phyloP scores from a whole-genome alignment of 2,329 filamentous ascomycete species.

The Apiospora marii region DNA sequence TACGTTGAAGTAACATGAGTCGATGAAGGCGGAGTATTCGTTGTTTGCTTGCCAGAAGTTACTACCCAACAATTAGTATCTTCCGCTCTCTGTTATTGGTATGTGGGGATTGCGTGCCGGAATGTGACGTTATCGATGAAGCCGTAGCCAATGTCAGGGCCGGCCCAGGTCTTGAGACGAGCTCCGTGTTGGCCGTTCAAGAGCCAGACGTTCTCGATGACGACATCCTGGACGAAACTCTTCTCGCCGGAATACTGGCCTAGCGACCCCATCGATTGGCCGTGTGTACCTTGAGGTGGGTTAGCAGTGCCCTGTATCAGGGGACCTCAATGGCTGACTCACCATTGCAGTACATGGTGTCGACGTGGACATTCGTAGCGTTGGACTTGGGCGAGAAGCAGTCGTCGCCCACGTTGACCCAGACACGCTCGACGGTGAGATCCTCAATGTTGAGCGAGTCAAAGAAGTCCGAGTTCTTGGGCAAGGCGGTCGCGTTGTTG shows the following conservation, averaged over 20 bases:
- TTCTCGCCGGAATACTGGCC: conserved; percentile 64
- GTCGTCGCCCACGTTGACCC: conserved; percentile 65
- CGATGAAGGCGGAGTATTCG: conserved; percentile 64
- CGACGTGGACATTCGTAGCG: conserved; percentile 63
- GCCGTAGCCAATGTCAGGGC: conserved; percentile 63
- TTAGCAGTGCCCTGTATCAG: not conserved
- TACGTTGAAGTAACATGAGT: conserved; percentile 70
- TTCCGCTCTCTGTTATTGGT: no score
- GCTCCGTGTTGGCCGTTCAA: conserved; percentile 61
- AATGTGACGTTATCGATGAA: conserved; percentile 70
- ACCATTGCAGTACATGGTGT: conserved; percentile 67
- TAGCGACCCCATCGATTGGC: conserved; percentile 65
- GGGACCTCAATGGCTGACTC: not conserved
- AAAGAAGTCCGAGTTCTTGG: conserved; percentile 70
- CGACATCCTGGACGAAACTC: conserved; percentile 63
- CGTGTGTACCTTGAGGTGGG: conserved; percentile 52
- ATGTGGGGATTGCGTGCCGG: conserved; percentile 28
- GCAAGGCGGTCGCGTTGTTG: conserved; percentile 51
- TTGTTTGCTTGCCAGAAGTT: conserved; percentile 67
- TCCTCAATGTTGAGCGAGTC: conserved; percentile 66
- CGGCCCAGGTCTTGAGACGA: conserved; percentile 69
- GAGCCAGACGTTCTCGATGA: conserved; percentile 66
- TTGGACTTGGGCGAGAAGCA: conserved; percentile 70
- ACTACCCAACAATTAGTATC: conserved; percentile 38
- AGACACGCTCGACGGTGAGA: conserved; percentile 57